Percentiles rank a stretch among this genome's conserved stretches.
These are phyloP conservation scores for Omphalotus olearius DNA, from an alignment of 1,284 basidiomycete species.

Conservation along the genomic window DNA sequence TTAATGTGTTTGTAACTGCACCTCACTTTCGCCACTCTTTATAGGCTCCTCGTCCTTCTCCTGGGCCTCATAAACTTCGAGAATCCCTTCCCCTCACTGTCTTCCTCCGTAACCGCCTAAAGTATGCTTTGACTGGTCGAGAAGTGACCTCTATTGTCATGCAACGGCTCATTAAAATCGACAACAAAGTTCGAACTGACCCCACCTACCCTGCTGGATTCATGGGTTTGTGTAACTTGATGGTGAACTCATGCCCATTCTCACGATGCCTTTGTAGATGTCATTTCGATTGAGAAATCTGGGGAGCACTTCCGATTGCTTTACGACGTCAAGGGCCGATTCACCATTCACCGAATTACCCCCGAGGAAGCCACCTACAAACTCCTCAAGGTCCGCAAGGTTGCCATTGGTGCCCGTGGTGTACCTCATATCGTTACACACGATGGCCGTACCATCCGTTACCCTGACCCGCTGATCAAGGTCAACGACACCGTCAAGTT, in stretches of 20 bases:
- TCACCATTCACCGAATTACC: conserved; percentile 99
- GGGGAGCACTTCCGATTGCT: conserved; percentile 99
- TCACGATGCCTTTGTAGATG: conserved; percentile 52
- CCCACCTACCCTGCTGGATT: conserved; percentile 96
- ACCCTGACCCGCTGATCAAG: conserved; percentile 94
- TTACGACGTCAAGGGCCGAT: conserved; percentile 99
- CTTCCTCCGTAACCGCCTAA: conserved; percentile 98
- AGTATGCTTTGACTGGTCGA: conserved; percentile 96
- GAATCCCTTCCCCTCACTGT: conserved; percentile 94
- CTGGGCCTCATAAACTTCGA: conserved; percentile 98
- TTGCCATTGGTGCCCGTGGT: conserved; percentile 90
- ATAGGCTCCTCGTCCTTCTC: conserved; percentile 92
- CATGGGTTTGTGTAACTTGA: conserved; percentile 54
- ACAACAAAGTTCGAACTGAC: conserved; percentile 98
- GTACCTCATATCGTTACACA: conserved; percentile 98
- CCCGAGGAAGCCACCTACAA: conserved; percentile 98
- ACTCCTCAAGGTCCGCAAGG: conserved; percentile 93
- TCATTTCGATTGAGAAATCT: conserved; percentile 96
- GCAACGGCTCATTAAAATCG: conserved; percentile 98
- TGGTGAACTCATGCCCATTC: conserved; percentile 4
- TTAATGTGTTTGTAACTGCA: conserved; percentile 7
- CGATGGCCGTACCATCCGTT: conserved; percentile 99
- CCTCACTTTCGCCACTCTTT: conserved; percentile 13
- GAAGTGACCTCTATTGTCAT: conserved; percentile 95
- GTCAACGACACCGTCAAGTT: conserved; percentile 99